A percentile compares a stretch with the other conserved stretches of the same genome.
Evolutionary conservation across 2,329 filamentous ascomycete genomes (phyloP).

Genomic region (Neospermospora avenae): DNA sequence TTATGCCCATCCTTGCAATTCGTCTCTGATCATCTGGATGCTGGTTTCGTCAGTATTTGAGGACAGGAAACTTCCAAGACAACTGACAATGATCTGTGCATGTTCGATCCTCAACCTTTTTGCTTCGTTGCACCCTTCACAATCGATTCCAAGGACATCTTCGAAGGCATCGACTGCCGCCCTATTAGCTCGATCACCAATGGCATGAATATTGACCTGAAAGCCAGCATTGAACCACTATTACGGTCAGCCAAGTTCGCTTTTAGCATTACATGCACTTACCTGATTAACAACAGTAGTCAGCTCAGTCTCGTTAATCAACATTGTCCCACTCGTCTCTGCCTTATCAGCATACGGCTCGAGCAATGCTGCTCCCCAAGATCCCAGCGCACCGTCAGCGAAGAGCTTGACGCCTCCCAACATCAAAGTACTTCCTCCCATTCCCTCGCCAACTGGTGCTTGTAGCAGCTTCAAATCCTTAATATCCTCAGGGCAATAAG

Average conservation of each 20-base stretch:
- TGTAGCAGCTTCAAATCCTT: slow-evolving; percentile 33
- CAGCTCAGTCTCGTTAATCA: slow-evolving; percentile 61
- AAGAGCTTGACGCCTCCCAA: slow-evolving; percentile 68
- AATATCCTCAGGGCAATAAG: slow-evolving; percentile 55
- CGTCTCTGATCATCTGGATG: slow-evolving; percentile 61
- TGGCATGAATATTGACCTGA: slow-evolving; percentile 71
- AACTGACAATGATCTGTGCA: slow-evolving; percentile 57
- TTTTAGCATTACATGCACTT: neutral
- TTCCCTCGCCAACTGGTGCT: slow-evolving; percentile 12
- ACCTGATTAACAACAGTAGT: slow-evolving; percentile 45
- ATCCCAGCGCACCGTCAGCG: slow-evolving; percentile 66
- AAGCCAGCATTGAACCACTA: slow-evolving; percentile 60
- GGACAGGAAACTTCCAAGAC: neutral
- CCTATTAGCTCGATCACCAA: slow-evolving; percentile 67
- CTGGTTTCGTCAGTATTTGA: slow-evolving; percentile 16
- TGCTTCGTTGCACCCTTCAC: slow-evolving; percentile 51
- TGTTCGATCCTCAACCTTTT: slow-evolving; percentile 68
- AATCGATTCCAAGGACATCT: slow-evolving; percentile 51
- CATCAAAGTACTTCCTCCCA: slow-evolving; percentile 39
- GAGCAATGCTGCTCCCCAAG: slow-evolving; percentile 70
- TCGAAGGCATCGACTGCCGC: slow-evolving; percentile 61
- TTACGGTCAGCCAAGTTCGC: neutral
- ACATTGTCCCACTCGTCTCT: slow-evolving; percentile 58
- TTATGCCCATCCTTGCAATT: slow-evolving; percentile 56
- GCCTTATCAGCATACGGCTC: slow-evolving; percentile 65